Evolutionary conservation across 2,329 filamentous ascomycete species (phyloP).

Genomic region (Lanzia echinophila): DNA sequence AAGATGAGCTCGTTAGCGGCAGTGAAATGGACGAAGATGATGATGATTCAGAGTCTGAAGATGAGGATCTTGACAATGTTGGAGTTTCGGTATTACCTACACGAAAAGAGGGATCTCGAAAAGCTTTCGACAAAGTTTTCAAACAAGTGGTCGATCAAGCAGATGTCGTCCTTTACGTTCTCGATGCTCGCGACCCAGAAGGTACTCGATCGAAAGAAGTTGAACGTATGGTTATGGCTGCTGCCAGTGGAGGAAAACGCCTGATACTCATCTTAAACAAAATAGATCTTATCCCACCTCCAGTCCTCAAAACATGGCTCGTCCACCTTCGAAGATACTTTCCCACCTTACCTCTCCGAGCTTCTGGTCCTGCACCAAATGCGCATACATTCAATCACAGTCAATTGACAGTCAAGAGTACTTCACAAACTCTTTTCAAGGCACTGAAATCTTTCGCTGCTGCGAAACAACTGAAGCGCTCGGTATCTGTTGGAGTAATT

Average conservation of each 20-base stretch:
- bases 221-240: slow-evolving; percentile 86
- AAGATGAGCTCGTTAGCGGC: slow-evolving; percentile 38
- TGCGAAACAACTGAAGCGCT: slow-evolving; percentile 76
- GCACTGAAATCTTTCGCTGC: slow-evolving; percentile 86
- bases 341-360: slow-evolving; percentile 82
- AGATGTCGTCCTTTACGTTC: slow-evolving; percentile 86
- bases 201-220: slow-evolving; percentile 86
- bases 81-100: slow-evolving; percentile 48
- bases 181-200: slow-evolving; percentile 86
- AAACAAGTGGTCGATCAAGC: slow-evolving; percentile 85
- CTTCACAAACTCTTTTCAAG: slow-evolving; percentile 76
- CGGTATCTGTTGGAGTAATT: slow-evolving; percentile 86
- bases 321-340: slow-evolving; percentile 79
- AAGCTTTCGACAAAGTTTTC: slow-evolving; percentile 92
- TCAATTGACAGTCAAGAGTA: slow-evolving; percentile 78
- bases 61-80: slow-evolving; percentile 40
- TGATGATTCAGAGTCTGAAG: slow-evolving; percentile 39
- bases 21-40: slow-evolving; percentile 52
- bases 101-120: slow-evolving; percentile 60
- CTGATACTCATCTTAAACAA: slow-evolving; percentile 93
- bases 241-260: slow-evolving; percentile 73
- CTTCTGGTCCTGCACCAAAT: slow-evolving; percentile 74
- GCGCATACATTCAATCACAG: slow-evolving; percentile 90
- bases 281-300: slow-evolving; percentile 81
- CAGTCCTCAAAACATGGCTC: slow-evolving; percentile 80